Evolutionary conservation across 148 eudicot species (phyloP).

Genomic region (Dianthus caryophyllus): DNA sequence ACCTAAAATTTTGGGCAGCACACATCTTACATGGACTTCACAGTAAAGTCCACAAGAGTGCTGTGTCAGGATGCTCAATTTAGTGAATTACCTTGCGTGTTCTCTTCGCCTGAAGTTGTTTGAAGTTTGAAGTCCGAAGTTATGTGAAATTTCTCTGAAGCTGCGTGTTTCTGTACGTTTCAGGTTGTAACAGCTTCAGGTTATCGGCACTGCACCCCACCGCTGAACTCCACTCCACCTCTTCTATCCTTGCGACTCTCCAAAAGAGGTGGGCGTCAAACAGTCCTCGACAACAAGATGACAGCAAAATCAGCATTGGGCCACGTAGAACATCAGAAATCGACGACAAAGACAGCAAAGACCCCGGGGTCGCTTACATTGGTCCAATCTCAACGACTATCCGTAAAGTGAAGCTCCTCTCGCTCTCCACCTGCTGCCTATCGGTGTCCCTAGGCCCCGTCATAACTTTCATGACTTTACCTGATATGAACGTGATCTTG

Average conservation of each 20-base stretch:
- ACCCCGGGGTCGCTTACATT: constrained; percentile 39
- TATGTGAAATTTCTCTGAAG: too few species aligned
- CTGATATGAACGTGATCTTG: constrained; percentile 67
- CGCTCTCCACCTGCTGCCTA: constrained; percentile 95
- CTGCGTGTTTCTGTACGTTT: constrained; percentile 16
- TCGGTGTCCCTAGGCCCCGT: constrained; percentile 91
- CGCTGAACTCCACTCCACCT: constrained; percentile 24
- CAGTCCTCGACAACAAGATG: constrained; percentile 43
- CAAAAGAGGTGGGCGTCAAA: constrained; percentile 65
- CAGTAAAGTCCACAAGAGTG: too few species aligned
- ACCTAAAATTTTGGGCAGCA: too few species aligned
- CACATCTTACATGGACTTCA: too few species aligned
- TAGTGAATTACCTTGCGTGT: too few species aligned
- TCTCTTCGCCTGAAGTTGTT: too few species aligned
- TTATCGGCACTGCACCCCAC: constrained; percentile 22
- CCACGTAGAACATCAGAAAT: constrained; percentile 42
- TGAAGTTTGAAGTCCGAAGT: too few species aligned
- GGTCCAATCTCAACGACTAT: constrained; percentile 92
- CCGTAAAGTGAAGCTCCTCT: constrained; percentile 89
- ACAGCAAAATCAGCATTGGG: constrained; percentile 75
- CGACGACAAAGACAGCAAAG: constrained; percentile 38
- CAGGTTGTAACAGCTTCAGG: constrained; percentile 45
- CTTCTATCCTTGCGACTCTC: constrained; percentile 25
- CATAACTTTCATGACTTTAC: constrained; percentile 93
- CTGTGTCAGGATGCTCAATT: too few species aligned